phyloP scores from a whole-genome alignment of 495 filamentous ascomycete genomes.

The Jackrogersella minutella region DNA sequence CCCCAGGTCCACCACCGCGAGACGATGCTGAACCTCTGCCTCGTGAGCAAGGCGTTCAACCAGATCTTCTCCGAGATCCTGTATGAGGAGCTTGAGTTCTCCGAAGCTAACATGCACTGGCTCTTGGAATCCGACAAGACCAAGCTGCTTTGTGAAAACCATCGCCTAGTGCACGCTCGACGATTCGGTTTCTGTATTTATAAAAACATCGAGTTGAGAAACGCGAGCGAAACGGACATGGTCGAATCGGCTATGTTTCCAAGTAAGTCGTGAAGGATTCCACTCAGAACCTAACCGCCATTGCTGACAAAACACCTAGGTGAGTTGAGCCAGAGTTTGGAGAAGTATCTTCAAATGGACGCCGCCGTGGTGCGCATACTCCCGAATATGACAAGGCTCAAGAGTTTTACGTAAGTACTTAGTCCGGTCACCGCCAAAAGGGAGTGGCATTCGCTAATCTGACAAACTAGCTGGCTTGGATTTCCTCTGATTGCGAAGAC shows the following conservation, averaged over 20 bases:
- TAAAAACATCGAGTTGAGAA: neutral
- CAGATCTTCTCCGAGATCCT: neutral
- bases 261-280: neutral
- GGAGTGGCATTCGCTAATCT: neutral
- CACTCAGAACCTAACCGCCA: neutral
- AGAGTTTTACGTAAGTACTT: neutral
- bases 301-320: neutral
- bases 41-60: neutral
- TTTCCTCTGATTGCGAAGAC: neutral
- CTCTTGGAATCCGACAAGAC: neutral
- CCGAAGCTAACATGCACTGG: neutral
- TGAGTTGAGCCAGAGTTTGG: neutral
- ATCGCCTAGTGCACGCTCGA: neutral
- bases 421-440: neutral
- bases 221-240: neutral
- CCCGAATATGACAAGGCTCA: neutral
- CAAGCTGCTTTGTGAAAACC: neutral
- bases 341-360: neutral
- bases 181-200: neutral
- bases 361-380: neutral
- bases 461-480: neutral
- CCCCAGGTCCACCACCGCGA: neutral
- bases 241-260: neutral
- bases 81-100: neutral
- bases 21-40: neutral